These are phyloP conservation scores for Thielaviopsis euricoi DNA, from an alignment of 2,329 filamentous ascomycete species.

Conservation along the genomic window DNA sequence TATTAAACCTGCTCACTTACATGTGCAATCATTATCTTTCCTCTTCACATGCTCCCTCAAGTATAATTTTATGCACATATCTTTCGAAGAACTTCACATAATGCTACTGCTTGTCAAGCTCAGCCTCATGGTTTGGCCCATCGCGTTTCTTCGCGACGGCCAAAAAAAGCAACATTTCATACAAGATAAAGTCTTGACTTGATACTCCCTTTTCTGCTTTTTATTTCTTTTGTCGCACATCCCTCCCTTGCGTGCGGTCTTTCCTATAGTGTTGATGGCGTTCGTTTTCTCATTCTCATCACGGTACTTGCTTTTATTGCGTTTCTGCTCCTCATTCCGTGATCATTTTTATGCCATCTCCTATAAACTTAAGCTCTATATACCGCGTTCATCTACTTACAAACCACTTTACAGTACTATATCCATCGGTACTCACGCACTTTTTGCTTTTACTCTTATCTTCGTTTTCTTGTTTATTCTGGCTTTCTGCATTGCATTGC, in stretches of 20 bases:
- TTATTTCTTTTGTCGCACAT: not conserved
- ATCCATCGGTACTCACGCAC: not conserved
- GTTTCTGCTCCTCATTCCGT: too few relatives aligned
- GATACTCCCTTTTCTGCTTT: not conserved
- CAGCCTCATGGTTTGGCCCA: not conserved
- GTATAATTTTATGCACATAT: too few relatives aligned
- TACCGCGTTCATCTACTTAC: not conserved
- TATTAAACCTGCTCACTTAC: too few relatives aligned
- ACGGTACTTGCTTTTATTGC: not conserved
- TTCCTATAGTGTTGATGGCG: not conserved
- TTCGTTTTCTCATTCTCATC: not conserved
- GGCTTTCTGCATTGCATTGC: conserved; percentile 5
- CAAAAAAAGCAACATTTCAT: not conserved
- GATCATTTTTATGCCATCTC: not conserved
- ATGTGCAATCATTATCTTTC: not conserved
- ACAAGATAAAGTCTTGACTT: not conserved
- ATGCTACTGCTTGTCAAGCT: not conserved
- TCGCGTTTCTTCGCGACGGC: not conserved
- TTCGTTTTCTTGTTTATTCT: not conserved
- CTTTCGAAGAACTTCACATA: not conserved
- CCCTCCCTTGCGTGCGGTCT: too few relatives aligned
- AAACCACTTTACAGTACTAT: not conserved
- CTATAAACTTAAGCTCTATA: not conserved
- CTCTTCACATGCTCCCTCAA: not conserved
- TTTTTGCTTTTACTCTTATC: not conserved